Evolutionary conservation across 1,139 yeast species (phyloP).

Genomic region (Wickerhamomyces sp.): DNA sequence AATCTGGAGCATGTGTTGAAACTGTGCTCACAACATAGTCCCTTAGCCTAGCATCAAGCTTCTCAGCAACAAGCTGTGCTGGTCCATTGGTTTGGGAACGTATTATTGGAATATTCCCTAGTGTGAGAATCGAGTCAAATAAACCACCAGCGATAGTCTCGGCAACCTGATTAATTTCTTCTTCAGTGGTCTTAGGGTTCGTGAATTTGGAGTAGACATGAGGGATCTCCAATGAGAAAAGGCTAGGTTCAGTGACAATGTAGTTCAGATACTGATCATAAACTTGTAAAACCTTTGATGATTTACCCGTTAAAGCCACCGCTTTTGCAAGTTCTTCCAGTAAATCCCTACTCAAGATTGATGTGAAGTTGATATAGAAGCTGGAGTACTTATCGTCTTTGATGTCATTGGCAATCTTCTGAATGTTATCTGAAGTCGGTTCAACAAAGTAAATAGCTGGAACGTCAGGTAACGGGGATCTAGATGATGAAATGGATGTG

Average conservation of each 20-base stretch:
- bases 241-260: constrained; percentile 86
- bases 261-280: constrained; percentile 92
- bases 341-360: constrained; percentile 67
- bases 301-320: constrained; percentile 66
- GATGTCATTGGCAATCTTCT: constrained; percentile 65
- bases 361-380: constrained; percentile 81
- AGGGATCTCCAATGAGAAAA: constrained; percentile 72
- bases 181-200: constrained; percentile 68
- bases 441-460: constrained; percentile 90
- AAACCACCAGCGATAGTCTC: constrained; percentile 73
- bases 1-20: constrained; percentile 22
- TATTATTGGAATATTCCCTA: constrained; percentile 79
- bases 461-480: constrained; percentile 85
- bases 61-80: constrained; percentile 88
- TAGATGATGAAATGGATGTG: constrained; percentile 57
- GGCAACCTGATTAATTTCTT: constrained; percentile 62
- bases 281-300: constrained; percentile 74
- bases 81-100: constrained; percentile 93
- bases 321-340: constrained; percentile 86
- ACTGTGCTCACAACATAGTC: constrained; percentile 78
- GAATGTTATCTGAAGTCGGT: constrained; percentile 76
- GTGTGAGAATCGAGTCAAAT: constrained; percentile 72
- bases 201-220: constrained; percentile 65
- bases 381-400: constrained; percentile 69
- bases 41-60: constrained; percentile 73